phyloP scores from a whole-genome alignment of 768 basidiomycete genomes.

The Kockovaella imperatae region DNA sequence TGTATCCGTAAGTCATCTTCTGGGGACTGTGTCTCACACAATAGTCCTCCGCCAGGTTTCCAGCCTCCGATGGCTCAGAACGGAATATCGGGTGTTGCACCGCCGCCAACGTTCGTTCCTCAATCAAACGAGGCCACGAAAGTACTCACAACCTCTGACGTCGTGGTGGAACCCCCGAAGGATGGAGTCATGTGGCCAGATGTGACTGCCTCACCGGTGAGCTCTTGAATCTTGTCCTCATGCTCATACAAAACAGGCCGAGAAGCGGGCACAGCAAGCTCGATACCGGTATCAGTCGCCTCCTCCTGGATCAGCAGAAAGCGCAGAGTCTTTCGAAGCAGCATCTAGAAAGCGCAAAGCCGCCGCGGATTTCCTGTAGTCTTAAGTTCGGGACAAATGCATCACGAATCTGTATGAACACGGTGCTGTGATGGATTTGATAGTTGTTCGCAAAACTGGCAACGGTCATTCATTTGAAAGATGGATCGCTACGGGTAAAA shows the following conservation, averaged over 20 bases:
- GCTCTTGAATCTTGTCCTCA: neutral
- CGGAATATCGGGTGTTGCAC: neutral
- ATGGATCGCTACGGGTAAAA: too few relatives aligned
- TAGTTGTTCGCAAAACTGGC: too few relatives aligned
- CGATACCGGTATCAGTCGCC: constrained; percentile 41
- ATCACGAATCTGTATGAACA: too few relatives aligned
- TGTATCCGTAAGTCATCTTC: constrained; percentile 42
- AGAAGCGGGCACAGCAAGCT: constrained; percentile 40
- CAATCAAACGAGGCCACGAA: neutral
- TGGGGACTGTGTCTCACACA: constrained; percentile 13
- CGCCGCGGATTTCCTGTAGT: constrained; percentile 61
- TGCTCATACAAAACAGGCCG: constrained; percentile 23
- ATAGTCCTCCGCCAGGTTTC: constrained; percentile 34
- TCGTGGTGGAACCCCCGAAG: constrained; percentile 32
- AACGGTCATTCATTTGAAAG: too few relatives aligned
- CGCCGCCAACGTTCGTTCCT: constrained; percentile 3
- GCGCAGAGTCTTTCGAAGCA: constrained; percentile 7
- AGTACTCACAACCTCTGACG: too few relatives aligned
- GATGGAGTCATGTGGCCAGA: constrained; percentile 46
- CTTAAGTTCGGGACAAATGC: too few relatives aligned
- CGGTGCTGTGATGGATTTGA: too few relatives aligned
- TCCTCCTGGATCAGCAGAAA: constrained; percentile 9
- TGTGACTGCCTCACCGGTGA: constrained; percentile 33
- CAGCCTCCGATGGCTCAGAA: too few relatives aligned
- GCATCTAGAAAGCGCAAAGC: constrained; percentile 38